Evolutionary conservation across 768 basidiomycete species (phyloP).

Genomic region (Pleurotus eryngii): DNA sequence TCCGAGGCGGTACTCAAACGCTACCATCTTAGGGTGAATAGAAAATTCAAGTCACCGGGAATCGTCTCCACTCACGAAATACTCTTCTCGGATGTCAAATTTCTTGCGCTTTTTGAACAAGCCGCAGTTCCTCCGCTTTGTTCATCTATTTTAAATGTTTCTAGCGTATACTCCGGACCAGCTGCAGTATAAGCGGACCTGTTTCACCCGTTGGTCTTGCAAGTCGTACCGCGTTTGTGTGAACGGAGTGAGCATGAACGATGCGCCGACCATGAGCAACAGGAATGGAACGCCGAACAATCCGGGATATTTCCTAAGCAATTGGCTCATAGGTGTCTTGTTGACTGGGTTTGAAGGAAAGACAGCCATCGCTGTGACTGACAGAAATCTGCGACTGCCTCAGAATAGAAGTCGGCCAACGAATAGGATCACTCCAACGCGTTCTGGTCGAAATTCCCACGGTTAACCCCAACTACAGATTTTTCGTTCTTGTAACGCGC

Average conservation of each 20-base stretch:
- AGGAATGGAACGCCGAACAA: slow-evolving; percentile 89
- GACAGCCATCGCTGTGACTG: no score
- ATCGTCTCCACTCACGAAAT: slow-evolving; percentile 69
- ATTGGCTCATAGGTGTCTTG: slow-evolving; percentile 33
- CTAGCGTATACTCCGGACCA: neutral
- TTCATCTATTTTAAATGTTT: slow-evolving; percentile 41
- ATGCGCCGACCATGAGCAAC: slow-evolving; percentile 79
- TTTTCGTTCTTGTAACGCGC: neutral
- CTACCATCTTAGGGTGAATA: slow-evolving; percentile 28
- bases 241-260: slow-evolving; percentile 77
- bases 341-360: slow-evolving; percentile 50
- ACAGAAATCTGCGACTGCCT: no score
- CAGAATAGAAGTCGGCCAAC: neutral
- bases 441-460: neutral
- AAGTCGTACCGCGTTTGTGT: slow-evolving; percentile 91
- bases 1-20: slow-evolving; percentile 60
- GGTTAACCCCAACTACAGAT: slow-evolving; percentile 5
- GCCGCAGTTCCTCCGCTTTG: slow-evolving; percentile 73
- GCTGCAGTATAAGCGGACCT: slow-evolving; percentile 38
- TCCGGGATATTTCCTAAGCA: slow-evolving; percentile 58
- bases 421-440: neutral
- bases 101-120: slow-evolving; percentile 68
- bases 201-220: slow-evolving; percentile 74
- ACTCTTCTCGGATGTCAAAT: slow-evolving; percentile 93
- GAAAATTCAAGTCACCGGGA: neutral